Base-by-base conservation (phyloP, 768 basidiomycete genomes). In the Leucocoprinus sp. region DNA sequence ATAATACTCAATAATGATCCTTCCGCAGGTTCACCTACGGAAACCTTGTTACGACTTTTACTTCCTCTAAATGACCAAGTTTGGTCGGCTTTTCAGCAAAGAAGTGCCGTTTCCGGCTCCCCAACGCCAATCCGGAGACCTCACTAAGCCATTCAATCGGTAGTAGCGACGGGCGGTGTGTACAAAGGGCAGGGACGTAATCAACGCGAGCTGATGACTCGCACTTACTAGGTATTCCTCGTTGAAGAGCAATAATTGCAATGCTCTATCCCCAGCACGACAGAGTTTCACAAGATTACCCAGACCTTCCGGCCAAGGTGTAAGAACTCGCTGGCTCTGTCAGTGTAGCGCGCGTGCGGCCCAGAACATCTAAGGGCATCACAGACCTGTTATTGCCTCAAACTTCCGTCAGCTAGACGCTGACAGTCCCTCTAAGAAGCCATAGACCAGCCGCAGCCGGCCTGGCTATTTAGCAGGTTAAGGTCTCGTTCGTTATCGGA, bases 401-500 rank as follows among this genome's bases (percentile, higher is more conserved):
- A 82, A 84, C 82, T 81, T 83, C 80, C 77, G 71, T 78, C 75
- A 71, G 73, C 78, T 83, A 82, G 71, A 63, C 65, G 79, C 75
- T 72, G 72, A 82, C 73, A 82, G 82, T 82, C 80, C 81, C 78
- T 84, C 80, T 84, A 84, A 84, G 81, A 86, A 84, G 81, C 74
- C 76, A 57, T 67, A 71, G 74, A 75, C 78, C 78, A 80, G 75
- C 81, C 54, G 72, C 76, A 77, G 79, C 72, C 75, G 65, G 73
- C 75, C 78, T 71, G 81, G 73, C 83, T 86, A 87, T 84, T 86
- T 83, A 85, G 84, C 82, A 84, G 80, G 81, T 81, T 80, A 83
- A 84, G 81, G 84, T 87, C 83, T 87, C 82, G 76, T 84, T 87
- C 79, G 78, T 85, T 85, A 86, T 87, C 83, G 78, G 82, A 86